phyloP scores from a whole-genome alignment of 2,329 filamentous ascomycete species.

The Bipolaris sorokiniana region DNA sequence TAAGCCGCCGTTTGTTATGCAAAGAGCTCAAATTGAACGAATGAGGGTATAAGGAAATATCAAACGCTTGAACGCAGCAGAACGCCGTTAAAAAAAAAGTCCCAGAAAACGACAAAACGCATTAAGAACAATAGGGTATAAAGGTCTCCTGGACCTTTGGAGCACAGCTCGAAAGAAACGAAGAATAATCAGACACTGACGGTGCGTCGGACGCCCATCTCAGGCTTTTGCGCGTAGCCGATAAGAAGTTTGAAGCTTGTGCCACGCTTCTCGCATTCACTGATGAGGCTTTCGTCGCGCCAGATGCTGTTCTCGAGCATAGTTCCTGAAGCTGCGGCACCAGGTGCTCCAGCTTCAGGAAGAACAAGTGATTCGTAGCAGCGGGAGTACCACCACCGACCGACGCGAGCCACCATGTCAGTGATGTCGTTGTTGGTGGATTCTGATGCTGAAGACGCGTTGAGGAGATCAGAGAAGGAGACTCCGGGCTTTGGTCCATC shows the following conservation, averaged over 20 bases:
- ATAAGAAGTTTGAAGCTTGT: slow-evolving; percentile 91
- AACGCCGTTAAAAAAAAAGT: slow-evolving; percentile 15
- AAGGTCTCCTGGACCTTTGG: slow-evolving; percentile 36
- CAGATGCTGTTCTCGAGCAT: slow-evolving; percentile 71
- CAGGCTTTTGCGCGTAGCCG: slow-evolving; percentile 84
- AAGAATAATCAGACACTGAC: slow-evolving; percentile 53
- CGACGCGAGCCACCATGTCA: slow-evolving; percentile 89
- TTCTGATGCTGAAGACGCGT: slow-evolving; percentile 40
- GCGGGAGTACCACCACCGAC: slow-evolving; percentile 93
- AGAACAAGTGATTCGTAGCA: slow-evolving; percentile 80
- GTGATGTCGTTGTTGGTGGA: slow-evolving; percentile 80
- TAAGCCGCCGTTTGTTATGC: slow-evolving; percentile 39
- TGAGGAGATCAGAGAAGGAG: slow-evolving; percentile 48
- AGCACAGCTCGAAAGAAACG: slow-evolving; percentile 42
- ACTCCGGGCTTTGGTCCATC: slow-evolving; percentile 40
- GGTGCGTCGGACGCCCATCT: slow-evolving; percentile 54
- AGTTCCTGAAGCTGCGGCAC: slow-evolving; percentile 41
- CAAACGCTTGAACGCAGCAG: slow-evolving; percentile 48
- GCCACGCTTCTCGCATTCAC: slow-evolving; percentile 84
- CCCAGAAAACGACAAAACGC: slow-evolving; percentile 16
- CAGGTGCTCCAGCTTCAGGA: slow-evolving; percentile 41
- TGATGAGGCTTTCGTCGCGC: slow-evolving; percentile 73
- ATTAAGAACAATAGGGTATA: slow-evolving; percentile 18
- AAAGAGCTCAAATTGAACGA: slow-evolving; percentile 21
- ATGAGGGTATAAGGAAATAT: slow-evolving; percentile 44